Conservation (phyloP, 257 asterid species). For the Primulina eburnea region DNA sequence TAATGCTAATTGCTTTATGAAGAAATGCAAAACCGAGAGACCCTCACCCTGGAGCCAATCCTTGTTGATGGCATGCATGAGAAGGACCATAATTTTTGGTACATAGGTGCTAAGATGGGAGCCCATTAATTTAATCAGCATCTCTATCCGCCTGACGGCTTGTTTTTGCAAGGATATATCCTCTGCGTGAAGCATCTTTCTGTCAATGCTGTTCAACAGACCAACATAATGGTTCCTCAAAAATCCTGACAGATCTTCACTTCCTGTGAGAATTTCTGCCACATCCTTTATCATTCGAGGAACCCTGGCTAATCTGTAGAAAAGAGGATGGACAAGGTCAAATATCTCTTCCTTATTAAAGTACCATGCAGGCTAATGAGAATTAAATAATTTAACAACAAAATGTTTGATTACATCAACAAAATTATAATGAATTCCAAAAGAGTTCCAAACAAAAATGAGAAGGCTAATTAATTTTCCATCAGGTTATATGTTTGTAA, state of each 20-base stretch:
- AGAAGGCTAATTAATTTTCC: neutral
- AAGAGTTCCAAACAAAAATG: constrained; percentile 24
- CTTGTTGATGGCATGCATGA: constrained; percentile 86
- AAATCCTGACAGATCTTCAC: constrained; percentile 84
- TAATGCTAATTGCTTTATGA: constrained; percentile 70
- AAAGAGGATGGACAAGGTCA: neutral
- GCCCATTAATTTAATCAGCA: constrained; percentile 87
- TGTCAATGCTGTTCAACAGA: constrained; percentile 80
- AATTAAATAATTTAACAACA: too few relatives aligned
- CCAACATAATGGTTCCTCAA: constrained; percentile 81
- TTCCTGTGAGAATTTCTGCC: constrained; percentile 69
- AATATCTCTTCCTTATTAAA: neutral
- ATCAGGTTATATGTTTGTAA: constrained; percentile 3
- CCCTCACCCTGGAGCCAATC: constrained; percentile 85
- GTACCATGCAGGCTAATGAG: neutral
- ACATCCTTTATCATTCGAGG: constrained; percentile 78
- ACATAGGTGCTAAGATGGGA: constrained; percentile 84
- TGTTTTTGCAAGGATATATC: constrained; percentile 72
- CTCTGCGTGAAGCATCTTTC: constrained; percentile 88
- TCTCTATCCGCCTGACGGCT: constrained; percentile 80
- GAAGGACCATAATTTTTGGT: constrained; percentile 97
- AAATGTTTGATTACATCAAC: constrained; percentile 9
- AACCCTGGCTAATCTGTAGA: constrained; percentile 73
- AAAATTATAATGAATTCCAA: constrained; percentile 2
- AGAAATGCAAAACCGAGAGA: constrained; percentile 74